These are phyloP conservation scores for Trichoderma harzianum DNA, from an alignment of 2,329 filamentous ascomycete genomes.

Conservation along the genomic window DNA sequence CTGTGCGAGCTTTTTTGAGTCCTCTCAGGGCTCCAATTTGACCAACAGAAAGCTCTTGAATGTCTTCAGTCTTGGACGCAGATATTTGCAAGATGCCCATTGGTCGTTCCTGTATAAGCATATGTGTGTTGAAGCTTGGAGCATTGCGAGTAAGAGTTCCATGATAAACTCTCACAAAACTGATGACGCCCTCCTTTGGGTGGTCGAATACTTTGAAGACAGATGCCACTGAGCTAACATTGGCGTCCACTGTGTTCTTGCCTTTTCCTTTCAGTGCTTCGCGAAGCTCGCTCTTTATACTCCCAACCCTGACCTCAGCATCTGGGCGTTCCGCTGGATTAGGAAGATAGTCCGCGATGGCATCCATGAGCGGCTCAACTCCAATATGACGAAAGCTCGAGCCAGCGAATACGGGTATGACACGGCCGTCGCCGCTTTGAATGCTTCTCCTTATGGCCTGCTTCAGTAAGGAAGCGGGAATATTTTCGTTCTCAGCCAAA, in stretches of 20 bases:
- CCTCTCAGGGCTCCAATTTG: slow-evolving; percentile 94
- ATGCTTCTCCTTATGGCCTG: slow-evolving; percentile 72
- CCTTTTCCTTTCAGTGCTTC: slow-evolving; percentile 40
- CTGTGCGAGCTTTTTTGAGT: slow-evolving; percentile 86
- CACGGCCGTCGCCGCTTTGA: slow-evolving; percentile 61
- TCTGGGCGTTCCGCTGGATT: slow-evolving; percentile 77
- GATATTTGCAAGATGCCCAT: slow-evolving; percentile 86
- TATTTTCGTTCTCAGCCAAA: slow-evolving; percentile 72
- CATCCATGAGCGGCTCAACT: slow-evolving; percentile 86
- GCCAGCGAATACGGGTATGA: slow-evolving; percentile 85
- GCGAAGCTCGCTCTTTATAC: slow-evolving; percentile 39
- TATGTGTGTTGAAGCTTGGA: slow-evolving; percentile 81
- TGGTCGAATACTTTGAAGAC: slow-evolving; percentile 97
- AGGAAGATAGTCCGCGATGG: slow-evolving; percentile 82
- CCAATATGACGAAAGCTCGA: slow-evolving; percentile 93
- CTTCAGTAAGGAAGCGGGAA: slow-evolving; percentile 65
- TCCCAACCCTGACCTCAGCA: slow-evolving; percentile 68
- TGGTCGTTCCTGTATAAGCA: slow-evolving; percentile 73
- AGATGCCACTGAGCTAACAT: slow-evolving; percentile 53
- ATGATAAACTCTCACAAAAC: slow-evolving; percentile 89
- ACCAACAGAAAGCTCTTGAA: slow-evolving; percentile 74
- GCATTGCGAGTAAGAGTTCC: slow-evolving; percentile 73
- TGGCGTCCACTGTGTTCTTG: slow-evolving; percentile 35
- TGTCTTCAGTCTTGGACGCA: slow-evolving; percentile 80
- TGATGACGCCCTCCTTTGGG: slow-evolving; percentile 76